Percentiles rank a stretch among this genome's conserved stretches.
Evolutionary conservation across 345 rosid species (phyloP).

Genomic region (Citrus australasica): DNA sequence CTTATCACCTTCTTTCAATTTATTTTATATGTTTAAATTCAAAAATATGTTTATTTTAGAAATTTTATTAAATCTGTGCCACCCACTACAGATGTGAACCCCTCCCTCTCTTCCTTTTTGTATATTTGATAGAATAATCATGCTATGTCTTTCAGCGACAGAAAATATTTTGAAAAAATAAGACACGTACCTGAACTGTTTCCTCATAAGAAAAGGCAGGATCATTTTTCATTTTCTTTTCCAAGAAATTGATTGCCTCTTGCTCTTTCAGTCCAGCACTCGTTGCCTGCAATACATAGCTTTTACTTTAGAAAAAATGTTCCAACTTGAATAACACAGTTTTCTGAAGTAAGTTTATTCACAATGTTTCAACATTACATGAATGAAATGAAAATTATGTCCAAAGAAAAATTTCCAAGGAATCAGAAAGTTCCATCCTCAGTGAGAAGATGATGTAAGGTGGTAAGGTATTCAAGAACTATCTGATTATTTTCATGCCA

Average conservation of each 20-base stretch:
- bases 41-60: not conserved
- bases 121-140: not conserved
- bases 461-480: not conserved
- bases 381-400: not conserved
- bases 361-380: not conserved
- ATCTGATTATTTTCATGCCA: not conserved
- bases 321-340: not conserved
- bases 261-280: conserved; percentile 98
- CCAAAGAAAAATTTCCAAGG: not conserved
- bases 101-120: not conserved
- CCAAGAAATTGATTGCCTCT: conserved; percentile 96
- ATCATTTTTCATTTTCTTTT: conserved; percentile 97
- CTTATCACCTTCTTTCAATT: not conserved
- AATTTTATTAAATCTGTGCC: not conserved
- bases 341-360: not conserved
- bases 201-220: conserved; percentile 80
- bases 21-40: not conserved
- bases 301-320: not conserved
- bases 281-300: conserved; percentile 55
- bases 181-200: conserved; percentile 78
- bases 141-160: not conserved
- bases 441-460: not conserved
- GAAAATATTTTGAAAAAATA: not conserved
- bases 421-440: not conserved
- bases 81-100: too few relatives aligned